A percentile compares a stretch with the other conserved stretches of the same genome.
Conservation (phyloP, 163 green algal species). For the Scenedesmus sp. region DNA sequence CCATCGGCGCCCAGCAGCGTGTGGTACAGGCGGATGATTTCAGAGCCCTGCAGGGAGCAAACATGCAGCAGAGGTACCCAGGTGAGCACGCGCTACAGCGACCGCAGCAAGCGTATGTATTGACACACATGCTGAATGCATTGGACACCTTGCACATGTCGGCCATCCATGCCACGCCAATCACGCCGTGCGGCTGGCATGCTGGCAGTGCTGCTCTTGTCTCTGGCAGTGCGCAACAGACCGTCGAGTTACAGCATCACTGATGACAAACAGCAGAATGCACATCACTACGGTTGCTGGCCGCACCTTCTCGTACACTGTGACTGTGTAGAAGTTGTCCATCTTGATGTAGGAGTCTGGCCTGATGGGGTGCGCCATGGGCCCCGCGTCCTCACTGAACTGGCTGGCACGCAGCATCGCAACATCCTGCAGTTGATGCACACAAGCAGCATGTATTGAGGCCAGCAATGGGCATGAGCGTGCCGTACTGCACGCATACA, state of each 20-base stretch:
- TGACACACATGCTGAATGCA: no score
- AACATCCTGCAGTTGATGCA: slow-evolving; percentile 73
- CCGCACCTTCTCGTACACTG: slow-evolving; percentile 96
- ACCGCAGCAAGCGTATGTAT: background rate
- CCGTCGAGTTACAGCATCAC: no score
- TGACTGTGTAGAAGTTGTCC: slow-evolving; percentile 98
- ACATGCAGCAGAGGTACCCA: background rate
- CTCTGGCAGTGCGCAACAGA: no score
- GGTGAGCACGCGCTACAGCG: no score
- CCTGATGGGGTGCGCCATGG: slow-evolving; percentile 97
- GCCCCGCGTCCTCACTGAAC: slow-evolving; percentile 89
- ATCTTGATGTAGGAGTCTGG: slow-evolving; percentile 99
- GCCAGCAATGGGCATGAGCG: background rate
- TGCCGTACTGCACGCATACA: no score
- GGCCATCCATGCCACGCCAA: no score
- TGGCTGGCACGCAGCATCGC: slow-evolving; percentile 77
- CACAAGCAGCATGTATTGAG: slow-evolving; percentile 19
- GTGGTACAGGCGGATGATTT: slow-evolving; percentile 97
- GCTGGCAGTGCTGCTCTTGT: no score
- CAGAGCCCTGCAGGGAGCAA: slow-evolving; percentile 79
- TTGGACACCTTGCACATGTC: no score
- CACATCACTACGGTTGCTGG: background rate
- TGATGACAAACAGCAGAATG: no score
- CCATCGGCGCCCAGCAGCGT: slow-evolving; percentile 95
- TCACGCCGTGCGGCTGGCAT: no score